Evolutionary conservation across 2,329 filamentous ascomycete species (phyloP).

Genomic region (Colletotrichum sansevieriae): DNA sequence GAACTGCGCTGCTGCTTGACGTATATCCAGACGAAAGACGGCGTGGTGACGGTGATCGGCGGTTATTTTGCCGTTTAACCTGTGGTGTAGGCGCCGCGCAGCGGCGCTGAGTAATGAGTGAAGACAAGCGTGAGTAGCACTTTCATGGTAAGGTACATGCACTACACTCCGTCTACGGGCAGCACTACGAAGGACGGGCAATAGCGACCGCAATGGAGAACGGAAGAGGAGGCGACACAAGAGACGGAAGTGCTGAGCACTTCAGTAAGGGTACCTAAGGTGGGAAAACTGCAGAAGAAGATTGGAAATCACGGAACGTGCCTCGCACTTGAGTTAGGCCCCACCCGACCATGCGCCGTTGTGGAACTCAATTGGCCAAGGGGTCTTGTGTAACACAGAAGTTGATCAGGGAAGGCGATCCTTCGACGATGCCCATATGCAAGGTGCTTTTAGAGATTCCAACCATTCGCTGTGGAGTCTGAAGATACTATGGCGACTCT

Average conservation of each 20-base stretch:
- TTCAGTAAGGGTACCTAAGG: no score
- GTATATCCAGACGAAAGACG: background rate
- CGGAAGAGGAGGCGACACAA: no score
- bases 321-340: background rate
- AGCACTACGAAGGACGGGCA: background rate
- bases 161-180: background rate
- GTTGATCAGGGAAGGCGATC: no score
- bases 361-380: background rate
- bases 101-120: background rate
- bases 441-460: no score
- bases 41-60: background rate
- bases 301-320: background rate
- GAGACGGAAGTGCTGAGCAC: no score
- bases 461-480: no score
- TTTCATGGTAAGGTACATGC: background rate
- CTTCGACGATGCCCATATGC: no score
- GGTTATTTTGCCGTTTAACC: constrained; percentile 15
- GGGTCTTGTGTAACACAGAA: background rate
- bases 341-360: background rate
- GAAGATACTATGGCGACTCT: no score
- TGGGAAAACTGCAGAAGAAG: no score
- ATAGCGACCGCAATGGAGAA: no score
- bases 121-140: background rate
- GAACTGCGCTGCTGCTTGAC: background rate
- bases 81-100: constrained; percentile 3